Evolutionary conservation across 495 filamentous ascomycete genomes (phyloP), one percentile per base, ranked within the genome.

Genomic region (Hypoxylon crocopeplum): DNA sequence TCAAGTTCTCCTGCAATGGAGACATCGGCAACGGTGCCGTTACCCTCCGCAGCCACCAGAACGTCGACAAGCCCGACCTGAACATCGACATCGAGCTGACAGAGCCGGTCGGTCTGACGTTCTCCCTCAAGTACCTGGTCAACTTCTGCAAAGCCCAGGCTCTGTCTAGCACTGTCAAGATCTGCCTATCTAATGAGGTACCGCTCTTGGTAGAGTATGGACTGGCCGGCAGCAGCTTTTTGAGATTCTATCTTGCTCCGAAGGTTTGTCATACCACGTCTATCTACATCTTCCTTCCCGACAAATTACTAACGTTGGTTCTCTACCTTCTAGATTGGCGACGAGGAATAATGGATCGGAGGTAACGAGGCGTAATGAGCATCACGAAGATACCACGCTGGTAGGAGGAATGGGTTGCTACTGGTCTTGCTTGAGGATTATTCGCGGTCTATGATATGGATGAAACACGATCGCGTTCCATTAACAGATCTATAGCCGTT

Each of bases 111-210:
- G 81, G 90, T 38, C 86, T 99, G 36, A 99, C 93, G 25, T 99
- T 99, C 84, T 97, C 94, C 37, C 89, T 98, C 64, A 99, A 99
- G 77, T 99, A 99, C 79, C 86, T 99, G 4, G 91, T 95, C 84
- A 97, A 97, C 83, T 99, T 99, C 82, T 98, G 94, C 87, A 99
- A 99, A 82, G 94, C 94, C 30, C 88, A 88, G 69, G 86, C 87
- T 47, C 79, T 99, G 48, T 94, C 92, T 49, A 76, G 69, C 69
- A 82, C 84, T 45, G 94, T 99, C 67, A 93, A 88, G 72, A 84
- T 99, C 64, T 93, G 89, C 76, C 82, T 99, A 42, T 97, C 92
- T 40, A 92, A 91, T 72, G 94, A 99, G 77, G 93, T 99, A 34
- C 94, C 94, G 17, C 86, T 99, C 64, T 79, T 97, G 49, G 94